A percentile compares a stretch with the other conserved stretches of the same genome.
phyloP scores from a whole-genome alignment of 2,329 filamentous ascomycete genomes.

The Emericellopsis atlantica region DNA sequence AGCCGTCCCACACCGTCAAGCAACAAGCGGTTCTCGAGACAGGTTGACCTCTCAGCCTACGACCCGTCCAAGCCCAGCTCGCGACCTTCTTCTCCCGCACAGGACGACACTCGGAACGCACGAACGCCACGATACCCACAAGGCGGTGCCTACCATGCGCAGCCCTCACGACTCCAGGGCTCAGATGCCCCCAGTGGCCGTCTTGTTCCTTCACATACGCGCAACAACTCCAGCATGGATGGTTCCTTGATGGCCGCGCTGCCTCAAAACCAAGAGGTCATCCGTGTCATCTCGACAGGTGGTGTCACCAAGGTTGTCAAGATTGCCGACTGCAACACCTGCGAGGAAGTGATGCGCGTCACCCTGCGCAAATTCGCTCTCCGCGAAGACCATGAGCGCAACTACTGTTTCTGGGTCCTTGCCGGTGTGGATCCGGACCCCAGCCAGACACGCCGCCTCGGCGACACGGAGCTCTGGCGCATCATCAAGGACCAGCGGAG shows the following conservation, averaged over 20 bases:
- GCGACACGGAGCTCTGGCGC: slow-evolving; percentile 78
- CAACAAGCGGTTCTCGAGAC: slow-evolving; percentile 54
- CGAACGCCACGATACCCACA: slow-evolving; percentile 45
- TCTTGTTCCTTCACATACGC: slow-evolving; percentile 55
- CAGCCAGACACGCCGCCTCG: slow-evolving; percentile 66
- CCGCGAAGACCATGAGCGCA: slow-evolving; percentile 81
- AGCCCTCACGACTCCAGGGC: slow-evolving; percentile 29
- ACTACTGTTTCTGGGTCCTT: slow-evolving; percentile 94
- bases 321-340: slow-evolving; percentile 80
- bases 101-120: slow-evolving; percentile 39
- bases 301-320: slow-evolving; percentile 90
- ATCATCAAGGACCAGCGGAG: slow-evolving; percentile 80
- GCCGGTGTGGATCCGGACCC: slow-evolving; percentile 76
- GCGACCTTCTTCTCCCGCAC: slow-evolving; percentile 6
- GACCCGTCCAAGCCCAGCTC: slow-evolving; percentile 26
- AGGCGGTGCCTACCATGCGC: slow-evolving; percentile 31
- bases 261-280: slow-evolving; percentile 76
- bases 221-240: slow-evolving; percentile 75
- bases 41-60: slow-evolving; percentile 35
- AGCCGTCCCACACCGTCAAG: slow-evolving; percentile 26
- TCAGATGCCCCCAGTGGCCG: slow-evolving; percentile 52
- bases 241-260: slow-evolving; percentile 75
- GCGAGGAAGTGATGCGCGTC: slow-evolving; percentile 84
- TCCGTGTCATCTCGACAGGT: slow-evolving; percentile 84
- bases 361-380: slow-evolving; percentile 81